phyloP scores from a whole-genome alignment of 352 stramenopile species.

The Phytopythium sindhum region DNA sequence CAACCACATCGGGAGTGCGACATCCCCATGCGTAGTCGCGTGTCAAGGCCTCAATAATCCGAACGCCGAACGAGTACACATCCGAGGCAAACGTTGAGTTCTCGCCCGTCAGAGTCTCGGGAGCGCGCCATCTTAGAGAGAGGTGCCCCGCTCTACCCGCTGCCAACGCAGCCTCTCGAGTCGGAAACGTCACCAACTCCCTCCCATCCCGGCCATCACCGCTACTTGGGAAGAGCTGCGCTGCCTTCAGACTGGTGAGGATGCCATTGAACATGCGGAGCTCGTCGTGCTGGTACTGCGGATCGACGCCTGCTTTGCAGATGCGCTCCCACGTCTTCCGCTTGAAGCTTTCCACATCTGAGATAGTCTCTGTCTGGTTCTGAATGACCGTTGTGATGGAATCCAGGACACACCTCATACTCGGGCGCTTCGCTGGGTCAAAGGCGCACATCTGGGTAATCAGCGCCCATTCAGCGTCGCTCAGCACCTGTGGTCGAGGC shows the following conservation, averaged over 20 bases:
- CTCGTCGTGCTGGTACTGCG: constrained; percentile 6
- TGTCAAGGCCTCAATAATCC: background rate
- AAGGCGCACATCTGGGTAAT: constrained; percentile 7
- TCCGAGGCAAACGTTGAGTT: background rate
- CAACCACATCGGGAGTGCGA: background rate
- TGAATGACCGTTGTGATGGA: background rate
- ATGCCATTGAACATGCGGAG: background rate
- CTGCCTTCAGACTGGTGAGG: background rate
- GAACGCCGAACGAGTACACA: constrained; percentile 5
- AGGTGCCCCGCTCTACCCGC: background rate
- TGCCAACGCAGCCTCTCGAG: background rate
- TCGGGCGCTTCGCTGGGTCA: background rate
- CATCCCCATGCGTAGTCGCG: constrained; percentile 4
- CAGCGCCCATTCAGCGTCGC: constrained; percentile 1
- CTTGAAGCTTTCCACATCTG: background rate
- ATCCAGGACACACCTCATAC: background rate
- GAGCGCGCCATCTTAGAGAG: constrained; percentile 1
- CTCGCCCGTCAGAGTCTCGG: background rate
- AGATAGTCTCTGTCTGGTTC: background rate
- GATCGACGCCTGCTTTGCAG: background rate
- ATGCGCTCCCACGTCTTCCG: background rate
- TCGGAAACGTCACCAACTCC: background rate
- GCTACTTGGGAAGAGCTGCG: background rate
- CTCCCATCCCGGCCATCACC: no score
- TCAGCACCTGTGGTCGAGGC: background rate